Percentiles rank a stretch among this genome's conserved stretches.
Evolutionary conservation across 768 basidiomycete species (phyloP).

Genomic region (Omphalotus guepiniiformis): DNA sequence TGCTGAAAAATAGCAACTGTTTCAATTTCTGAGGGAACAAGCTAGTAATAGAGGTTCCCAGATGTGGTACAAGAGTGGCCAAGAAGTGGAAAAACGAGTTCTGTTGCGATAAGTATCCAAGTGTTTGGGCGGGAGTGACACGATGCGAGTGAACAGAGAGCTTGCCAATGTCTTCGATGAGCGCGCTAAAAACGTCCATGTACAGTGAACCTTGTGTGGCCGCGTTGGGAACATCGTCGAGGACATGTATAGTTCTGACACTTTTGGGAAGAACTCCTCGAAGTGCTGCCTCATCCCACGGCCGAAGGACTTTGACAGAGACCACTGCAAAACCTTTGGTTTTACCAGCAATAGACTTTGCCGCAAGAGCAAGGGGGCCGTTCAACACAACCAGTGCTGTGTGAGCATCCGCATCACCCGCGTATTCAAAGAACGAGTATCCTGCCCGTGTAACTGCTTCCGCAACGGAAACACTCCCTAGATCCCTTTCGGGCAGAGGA

Average conservation of each 20-base stretch:
- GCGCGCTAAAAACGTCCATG: slow-evolving; percentile 62
- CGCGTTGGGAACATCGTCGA: slow-evolving; percentile 71
- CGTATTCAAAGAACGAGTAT: slow-evolving; percentile 76
- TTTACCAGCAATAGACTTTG: slow-evolving; percentile 45
- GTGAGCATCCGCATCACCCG: slow-evolving; percentile 57
- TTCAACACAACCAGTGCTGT: slow-evolving; percentile 72
- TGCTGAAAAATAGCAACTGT: slow-evolving; percentile 64
- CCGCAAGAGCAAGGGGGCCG: slow-evolving; percentile 66
- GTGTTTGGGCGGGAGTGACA: slow-evolving; percentile 52
- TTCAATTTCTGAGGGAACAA: slow-evolving; percentile 49
- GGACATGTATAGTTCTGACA: slow-evolving; percentile 58
- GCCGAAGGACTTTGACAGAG: slow-evolving; percentile 73
- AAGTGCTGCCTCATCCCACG: slow-evolving; percentile 74
- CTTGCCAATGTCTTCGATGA: slow-evolving; percentile 38
- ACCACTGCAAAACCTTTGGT: slow-evolving; percentile 58
- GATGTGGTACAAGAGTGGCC: slow-evolving; percentile 21
- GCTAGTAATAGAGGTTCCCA: slow-evolving; percentile 31
- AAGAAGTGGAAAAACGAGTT: slow-evolving; percentile 33
- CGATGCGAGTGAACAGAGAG: slow-evolving; percentile 50
- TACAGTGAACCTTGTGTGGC: slow-evolving; percentile 63
- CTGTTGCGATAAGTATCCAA: slow-evolving; percentile 43
- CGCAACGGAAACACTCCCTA: slow-evolving; percentile 30
- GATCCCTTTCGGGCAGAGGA: slow-evolving; percentile 29
- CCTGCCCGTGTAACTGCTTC: slow-evolving; percentile 53
- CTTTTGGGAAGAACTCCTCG: slow-evolving; percentile 53